Conservation (phyloP, 2,329 filamentous ascomycete species). For the Cladosporium sp. region DNA sequence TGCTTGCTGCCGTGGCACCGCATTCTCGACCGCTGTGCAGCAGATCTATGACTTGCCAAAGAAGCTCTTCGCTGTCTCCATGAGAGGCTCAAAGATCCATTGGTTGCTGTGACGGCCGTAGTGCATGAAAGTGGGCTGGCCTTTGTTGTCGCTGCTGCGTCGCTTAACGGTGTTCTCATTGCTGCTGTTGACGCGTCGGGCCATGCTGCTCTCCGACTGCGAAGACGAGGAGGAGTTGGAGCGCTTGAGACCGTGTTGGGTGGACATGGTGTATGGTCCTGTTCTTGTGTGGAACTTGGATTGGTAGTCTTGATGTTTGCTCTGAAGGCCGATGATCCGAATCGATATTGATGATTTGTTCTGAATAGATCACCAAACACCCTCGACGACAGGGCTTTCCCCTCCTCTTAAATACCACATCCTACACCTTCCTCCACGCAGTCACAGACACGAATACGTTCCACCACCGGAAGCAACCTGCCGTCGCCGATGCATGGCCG, state of each 20-base stretch:
- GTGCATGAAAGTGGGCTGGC: conserved; percentile 25
- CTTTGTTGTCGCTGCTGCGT: conserved; percentile 9
- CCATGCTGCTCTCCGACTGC: conserved; percentile 2
- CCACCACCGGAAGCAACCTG: conserved; percentile 8
- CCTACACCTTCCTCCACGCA: neutral
- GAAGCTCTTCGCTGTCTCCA: conserved; percentile 37
- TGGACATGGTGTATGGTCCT: neutral
- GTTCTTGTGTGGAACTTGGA: neutral
- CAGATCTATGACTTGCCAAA: conserved; percentile 16
- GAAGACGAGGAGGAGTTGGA: neutral
- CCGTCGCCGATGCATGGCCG: conserved; percentile 12
- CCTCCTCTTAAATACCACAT: neutral
- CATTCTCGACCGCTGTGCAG: neutral
- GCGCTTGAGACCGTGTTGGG: neutral
- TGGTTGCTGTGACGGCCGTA: conserved; percentile 49
- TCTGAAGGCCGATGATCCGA: neutral
- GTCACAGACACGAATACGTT: neutral
- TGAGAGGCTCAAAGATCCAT: conserved; percentile 48
- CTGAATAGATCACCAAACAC: neutral
- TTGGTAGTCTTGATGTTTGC: neutral
- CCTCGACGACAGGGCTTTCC: no score
- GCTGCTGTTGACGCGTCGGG: neutral
- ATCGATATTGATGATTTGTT: neutral
- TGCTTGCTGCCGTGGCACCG: neutral
- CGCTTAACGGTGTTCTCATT: conserved; percentile 6